A percentile compares a stretch with the other conserved stretches of the same genome.
Evolutionary conservation across 352 stramenopile genomes (phyloP).

Genomic region (Phytophthora ohioensis): DNA sequence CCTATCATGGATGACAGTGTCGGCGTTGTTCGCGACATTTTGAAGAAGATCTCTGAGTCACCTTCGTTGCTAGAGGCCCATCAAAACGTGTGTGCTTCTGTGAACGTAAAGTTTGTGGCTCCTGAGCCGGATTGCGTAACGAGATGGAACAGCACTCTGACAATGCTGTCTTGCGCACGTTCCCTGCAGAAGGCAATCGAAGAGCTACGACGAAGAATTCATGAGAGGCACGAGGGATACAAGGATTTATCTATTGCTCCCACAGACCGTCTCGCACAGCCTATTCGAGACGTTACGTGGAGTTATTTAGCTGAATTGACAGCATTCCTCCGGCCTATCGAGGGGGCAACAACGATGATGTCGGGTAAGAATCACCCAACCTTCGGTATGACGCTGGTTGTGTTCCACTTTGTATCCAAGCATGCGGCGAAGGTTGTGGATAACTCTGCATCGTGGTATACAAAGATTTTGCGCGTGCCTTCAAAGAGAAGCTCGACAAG

Average conservation of each 20-base stretch:
- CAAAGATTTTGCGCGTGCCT: conserved; percentile 6
- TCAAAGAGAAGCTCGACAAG: conserved; percentile 22
- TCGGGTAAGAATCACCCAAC: conserved; percentile 17
- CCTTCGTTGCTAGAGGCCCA: conserved; percentile 6
- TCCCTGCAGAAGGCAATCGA: neutral
- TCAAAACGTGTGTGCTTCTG: neutral
- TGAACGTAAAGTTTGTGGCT: neutral
- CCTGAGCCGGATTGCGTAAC: conserved; percentile 1
- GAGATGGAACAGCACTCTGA: conserved; percentile 2
- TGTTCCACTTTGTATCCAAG: neutral
- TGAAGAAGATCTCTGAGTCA: conserved; percentile 21
- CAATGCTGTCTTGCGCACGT: neutral
- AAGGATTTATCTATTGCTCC: conserved; percentile 11
- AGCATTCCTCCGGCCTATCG: conserved; percentile 18
- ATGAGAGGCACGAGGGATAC: conserved; percentile 16
- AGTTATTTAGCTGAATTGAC: neutral
- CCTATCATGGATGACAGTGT: conserved; percentile 2
- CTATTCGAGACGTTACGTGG: neutral
- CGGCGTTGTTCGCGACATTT: neutral
- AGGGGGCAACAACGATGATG: conserved; percentile 22
- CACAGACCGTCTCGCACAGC: neutral
- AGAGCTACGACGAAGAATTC: conserved; percentile 1
- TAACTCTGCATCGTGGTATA: neutral
- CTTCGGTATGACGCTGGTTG: too few species aligned
- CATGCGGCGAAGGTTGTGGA: neutral